Evolutionary conservation across 257 asterid species (phyloP).

Genomic region (Solanum sejunctum): DNA sequence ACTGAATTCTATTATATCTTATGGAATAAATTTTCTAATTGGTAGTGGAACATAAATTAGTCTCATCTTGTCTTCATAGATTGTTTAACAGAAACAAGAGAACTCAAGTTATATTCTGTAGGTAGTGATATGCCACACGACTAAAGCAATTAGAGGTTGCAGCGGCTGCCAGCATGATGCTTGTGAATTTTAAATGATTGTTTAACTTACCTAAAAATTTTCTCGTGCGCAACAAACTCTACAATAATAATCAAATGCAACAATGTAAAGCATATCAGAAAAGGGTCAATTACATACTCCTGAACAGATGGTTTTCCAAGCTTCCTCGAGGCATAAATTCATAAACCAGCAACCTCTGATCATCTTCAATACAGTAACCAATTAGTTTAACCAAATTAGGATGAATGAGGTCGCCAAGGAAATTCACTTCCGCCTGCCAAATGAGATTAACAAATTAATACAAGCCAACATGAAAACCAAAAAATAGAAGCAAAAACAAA

Average conservation of each 20-base stretch:
- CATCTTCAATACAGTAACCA: conserved; percentile 97
- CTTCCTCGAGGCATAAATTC: conserved; percentile 99
- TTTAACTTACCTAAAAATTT: neutral
- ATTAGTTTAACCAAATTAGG: conserved; percentile 80
- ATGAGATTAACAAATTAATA: conserved; percentile 8
- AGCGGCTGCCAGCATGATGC: neutral
- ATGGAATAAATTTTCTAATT: neutral
- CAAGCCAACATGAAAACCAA: neutral
- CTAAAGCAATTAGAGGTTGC: neutral
- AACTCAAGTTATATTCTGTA: neutral
- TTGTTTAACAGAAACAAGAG: neutral
- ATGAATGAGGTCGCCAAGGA: conserved; percentile 87
- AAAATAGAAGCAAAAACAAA: neutral
- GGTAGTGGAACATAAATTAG: neutral
- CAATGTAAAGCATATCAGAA: neutral
- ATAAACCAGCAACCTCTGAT: conserved; percentile 86
- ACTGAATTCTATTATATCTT: neutral
- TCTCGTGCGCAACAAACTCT: neutral
- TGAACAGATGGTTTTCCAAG: conserved; percentile 93
- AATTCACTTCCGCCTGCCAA: conserved; percentile 91
- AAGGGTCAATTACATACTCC: conserved; percentile 43
- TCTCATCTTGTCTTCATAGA: neutral
- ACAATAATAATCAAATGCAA: neutral
- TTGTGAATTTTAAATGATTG: neutral
- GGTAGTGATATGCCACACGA: neutral